These are phyloP conservation scores for Aspergillus sp. DNA, from an alignment of 2,329 filamentous ascomycete species.

Conservation along the genomic window DNA sequence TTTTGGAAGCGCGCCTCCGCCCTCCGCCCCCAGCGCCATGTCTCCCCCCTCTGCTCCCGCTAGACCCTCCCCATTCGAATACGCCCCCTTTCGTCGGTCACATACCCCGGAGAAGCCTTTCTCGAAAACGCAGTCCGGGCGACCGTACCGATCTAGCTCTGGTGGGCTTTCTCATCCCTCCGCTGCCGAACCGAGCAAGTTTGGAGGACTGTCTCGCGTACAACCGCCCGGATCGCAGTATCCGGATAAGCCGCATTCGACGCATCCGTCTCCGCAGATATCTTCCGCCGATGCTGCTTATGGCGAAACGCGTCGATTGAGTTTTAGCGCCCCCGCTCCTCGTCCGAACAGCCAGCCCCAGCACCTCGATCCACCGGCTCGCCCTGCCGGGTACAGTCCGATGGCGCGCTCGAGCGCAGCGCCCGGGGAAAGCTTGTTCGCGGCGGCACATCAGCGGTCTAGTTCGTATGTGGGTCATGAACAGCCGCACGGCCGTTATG, in stretches of 20 bases:
- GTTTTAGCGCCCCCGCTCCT: conserved; percentile 43
- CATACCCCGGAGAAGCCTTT: conserved; percentile 69
- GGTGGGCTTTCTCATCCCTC: conserved; percentile 28
- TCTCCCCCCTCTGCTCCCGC: conserved; percentile 42
- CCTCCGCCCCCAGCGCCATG: conserved; percentile 40
- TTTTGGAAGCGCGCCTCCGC: conserved; percentile 32
- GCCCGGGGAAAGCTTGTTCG: conserved; percentile 24
- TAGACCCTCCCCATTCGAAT: conserved; percentile 55
- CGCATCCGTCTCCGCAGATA: conserved; percentile 36
- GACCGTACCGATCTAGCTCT: conserved; percentile 39
- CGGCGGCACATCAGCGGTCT: conserved; percentile 23
- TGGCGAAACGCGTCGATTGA: conserved; percentile 41
- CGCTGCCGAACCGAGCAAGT: conserved; percentile 32
- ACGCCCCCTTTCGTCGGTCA: conserved; percentile 63
- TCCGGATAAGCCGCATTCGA: conserved; percentile 34
- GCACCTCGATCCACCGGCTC: conserved; percentile 34
- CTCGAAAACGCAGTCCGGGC: conserved; percentile 47
- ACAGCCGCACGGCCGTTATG: conserved; percentile 31
- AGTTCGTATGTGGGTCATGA: conserved; percentile 33
- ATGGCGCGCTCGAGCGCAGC: conserved; percentile 28
- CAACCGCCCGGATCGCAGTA: conserved; percentile 31
- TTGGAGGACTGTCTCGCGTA: conserved; percentile 30
- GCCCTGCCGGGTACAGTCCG: conserved; percentile 37
- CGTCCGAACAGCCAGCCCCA: conserved; percentile 44
- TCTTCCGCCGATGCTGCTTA: conserved; percentile 35